Evolutionary conservation across 192 early-diverging fungal species (phyloP), one percentile per base, ranked within the genome.

Genomic region (Paraglomus occultum): DNA sequence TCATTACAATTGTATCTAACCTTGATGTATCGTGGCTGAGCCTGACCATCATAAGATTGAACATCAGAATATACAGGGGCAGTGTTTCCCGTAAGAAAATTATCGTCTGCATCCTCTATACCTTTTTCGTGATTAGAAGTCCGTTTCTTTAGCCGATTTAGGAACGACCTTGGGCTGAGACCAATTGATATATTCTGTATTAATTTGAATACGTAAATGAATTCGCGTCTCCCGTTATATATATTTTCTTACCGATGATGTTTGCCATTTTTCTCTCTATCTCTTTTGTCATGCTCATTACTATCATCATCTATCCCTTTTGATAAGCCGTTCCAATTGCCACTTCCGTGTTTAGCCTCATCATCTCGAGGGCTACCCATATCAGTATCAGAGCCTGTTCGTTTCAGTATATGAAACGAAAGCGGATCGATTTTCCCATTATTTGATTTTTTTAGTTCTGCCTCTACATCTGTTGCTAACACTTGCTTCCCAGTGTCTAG

Each of bases 341-440:
- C 54, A 57, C 6, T 57, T 17, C 54, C 54, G 10, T 6, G 11
- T 20, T 17, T 57, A 10, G 54, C 54, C 1, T 57, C 54, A 57
- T 57, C 54, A 1, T 17, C 15, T 11, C 17, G 10, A 17, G 54
- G 54, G 51, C 49, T 51, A 2, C 42, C 18, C 17, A 49, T 40
- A 20, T 70, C 23, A 46, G 20, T 59, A 42, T 59, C 46, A 39
- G 54, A 44, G 10, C 67, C 54, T 0, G 67, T 38, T n/a, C 67
- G 45, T 70, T 70, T 38, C 67, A 70, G 40, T 59, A 70, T 70
- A 18, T 70, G 67, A 50, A 70, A 59, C 39, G 67, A 70, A 49
- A 70, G 39, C 20, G 67, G 67, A 39, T 70, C 55, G 50, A 70
- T 59, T 5, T 49, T 70, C 14, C 22, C 55, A 7, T 6, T 57